Evolutionary conservation across 1,284 basidiomycete genomes (phyloP).

Genomic region (Apiotrichum mycotoxinovorans): DNA sequence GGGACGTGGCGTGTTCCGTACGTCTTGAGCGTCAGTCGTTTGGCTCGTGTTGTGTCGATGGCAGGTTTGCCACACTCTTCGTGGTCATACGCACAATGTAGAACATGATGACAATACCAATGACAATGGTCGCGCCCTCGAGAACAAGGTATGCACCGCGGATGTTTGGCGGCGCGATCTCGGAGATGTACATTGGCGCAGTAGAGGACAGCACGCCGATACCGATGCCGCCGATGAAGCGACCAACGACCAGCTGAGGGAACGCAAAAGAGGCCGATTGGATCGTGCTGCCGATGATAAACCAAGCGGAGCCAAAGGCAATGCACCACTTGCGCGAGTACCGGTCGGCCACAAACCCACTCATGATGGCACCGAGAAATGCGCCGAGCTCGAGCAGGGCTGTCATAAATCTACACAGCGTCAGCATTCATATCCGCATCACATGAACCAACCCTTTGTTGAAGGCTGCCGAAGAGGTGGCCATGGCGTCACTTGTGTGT

Average conservation of each 20-base stretch:
- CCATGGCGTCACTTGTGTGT: conserved; percentile 12
- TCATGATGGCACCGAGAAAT: conserved; percentile 30
- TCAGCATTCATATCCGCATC: no score
- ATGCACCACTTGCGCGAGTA: conserved; percentile 30
- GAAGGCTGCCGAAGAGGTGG: conserved; percentile 16
- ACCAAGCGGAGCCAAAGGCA: conserved; percentile 25
- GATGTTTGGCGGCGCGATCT: conserved; percentile 45
- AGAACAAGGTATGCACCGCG: conserved; percentile 66
- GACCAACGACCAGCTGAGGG: not conserved
- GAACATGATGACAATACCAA: conserved; percentile 17
- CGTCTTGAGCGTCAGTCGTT: no score
- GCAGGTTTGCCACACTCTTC: conserved; percentile 13
- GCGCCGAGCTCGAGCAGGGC: conserved; percentile 40
- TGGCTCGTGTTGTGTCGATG: no score
- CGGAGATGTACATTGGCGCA: conserved; percentile 42
- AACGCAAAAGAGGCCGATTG: not conserved
- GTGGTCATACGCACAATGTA: conserved; percentile 5
- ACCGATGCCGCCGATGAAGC: conserved; percentile 1
- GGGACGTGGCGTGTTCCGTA: conserved; percentile 13
- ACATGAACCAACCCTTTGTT: conserved; percentile 23
- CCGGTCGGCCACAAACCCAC: conserved; percentile 33
- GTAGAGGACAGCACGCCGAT: conserved; percentile 41
- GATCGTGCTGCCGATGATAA: conserved; percentile 17
- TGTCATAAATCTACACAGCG: conserved; percentile 32
- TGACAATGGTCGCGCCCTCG: conserved; percentile 5